Conservation (phyloP, 164 flowering plant genomes). For the Kingdonia uniflora region DNA sequence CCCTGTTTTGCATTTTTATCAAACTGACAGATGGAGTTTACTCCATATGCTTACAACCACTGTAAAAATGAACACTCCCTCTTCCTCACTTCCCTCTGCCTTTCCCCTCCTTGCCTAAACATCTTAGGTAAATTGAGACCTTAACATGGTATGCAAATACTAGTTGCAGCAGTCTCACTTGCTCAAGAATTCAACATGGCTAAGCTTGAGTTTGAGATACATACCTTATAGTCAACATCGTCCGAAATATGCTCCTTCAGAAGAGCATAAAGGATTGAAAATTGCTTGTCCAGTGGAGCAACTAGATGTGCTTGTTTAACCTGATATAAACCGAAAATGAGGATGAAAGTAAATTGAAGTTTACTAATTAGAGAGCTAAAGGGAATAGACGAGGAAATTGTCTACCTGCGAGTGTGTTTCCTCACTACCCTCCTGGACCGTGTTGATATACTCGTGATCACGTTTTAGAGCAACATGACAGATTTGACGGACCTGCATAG, state of each 20-base stretch:
- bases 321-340: constrained; percentile 31
- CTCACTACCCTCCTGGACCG: constrained; percentile 84
- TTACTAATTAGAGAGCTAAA: too few relatives aligned
- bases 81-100: too few relatives aligned
- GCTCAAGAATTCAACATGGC: neutral
- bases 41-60: too few relatives aligned
- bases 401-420: constrained; percentile 89
- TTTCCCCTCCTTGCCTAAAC: too few relatives aligned
- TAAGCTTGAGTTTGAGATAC: neutral
- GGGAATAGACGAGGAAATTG: neutral
- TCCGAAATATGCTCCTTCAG: constrained; percentile 84
- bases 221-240: constrained; percentile 89
- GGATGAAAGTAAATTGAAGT: too few relatives aligned
- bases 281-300: constrained; percentile 84
- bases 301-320: constrained; percentile 74
- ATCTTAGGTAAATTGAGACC: too few relatives aligned
- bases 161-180: too few relatives aligned
- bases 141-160: too few relatives aligned
- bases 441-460: constrained; percentile 84
- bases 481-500: constrained; percentile 81
- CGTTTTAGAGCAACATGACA: constrained; percentile 85
- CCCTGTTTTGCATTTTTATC: too few relatives aligned
- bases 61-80: too few relatives aligned
- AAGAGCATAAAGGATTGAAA: constrained; percentile 49
- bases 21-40: too few relatives aligned